These are phyloP conservation scores for Termitomyces sp. DNA, from an alignment of 768 basidiomycete genomes.

Conservation along the genomic window DNA sequence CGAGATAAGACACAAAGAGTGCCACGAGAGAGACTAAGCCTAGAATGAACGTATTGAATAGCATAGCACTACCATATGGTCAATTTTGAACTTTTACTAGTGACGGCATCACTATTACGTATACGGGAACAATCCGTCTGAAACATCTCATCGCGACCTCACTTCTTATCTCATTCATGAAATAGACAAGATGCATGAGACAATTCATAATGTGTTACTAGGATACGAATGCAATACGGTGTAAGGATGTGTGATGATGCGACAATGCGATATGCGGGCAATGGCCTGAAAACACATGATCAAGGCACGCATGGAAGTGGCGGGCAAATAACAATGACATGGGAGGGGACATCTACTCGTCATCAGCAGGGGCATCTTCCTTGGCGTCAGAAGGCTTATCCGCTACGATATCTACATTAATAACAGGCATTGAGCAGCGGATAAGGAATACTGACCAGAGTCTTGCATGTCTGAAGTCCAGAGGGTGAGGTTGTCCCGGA, in stretches of 20 bases:
- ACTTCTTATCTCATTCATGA: background rate
- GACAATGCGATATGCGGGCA: constrained; percentile 16
- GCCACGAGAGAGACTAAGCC: constrained; percentile 29
- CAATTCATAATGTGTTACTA: constrained; percentile 13
- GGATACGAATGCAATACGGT: constrained; percentile 15
- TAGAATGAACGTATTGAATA: constrained; percentile 25
- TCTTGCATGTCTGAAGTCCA: constrained; percentile 99
- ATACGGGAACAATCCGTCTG: background rate
- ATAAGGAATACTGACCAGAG: constrained; percentile 48
- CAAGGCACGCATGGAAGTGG: constrained; percentile 11
- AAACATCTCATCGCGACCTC: background rate
- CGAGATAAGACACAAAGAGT: constrained; percentile 34
- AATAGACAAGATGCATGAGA: constrained; percentile 1
- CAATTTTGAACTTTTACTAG: background rate
- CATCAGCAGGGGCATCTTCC: constrained; percentile 61
- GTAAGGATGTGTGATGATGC: constrained; percentile 15
- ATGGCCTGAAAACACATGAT: constrained; percentile 14
- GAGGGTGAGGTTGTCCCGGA: constrained; percentile 95
- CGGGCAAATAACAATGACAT: constrained; percentile 16
- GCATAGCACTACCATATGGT: constrained; percentile 16
- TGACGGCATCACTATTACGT: background rate
- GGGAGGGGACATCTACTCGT: constrained; percentile 47
- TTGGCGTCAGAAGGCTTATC: constrained; percentile 70
- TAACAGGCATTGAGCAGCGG: background rate
- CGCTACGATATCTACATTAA: constrained; percentile 25